phyloP scores from a whole-genome alignment of 2,329 filamentous ascomycete genomes.

The Daldinia sp. region DNA sequence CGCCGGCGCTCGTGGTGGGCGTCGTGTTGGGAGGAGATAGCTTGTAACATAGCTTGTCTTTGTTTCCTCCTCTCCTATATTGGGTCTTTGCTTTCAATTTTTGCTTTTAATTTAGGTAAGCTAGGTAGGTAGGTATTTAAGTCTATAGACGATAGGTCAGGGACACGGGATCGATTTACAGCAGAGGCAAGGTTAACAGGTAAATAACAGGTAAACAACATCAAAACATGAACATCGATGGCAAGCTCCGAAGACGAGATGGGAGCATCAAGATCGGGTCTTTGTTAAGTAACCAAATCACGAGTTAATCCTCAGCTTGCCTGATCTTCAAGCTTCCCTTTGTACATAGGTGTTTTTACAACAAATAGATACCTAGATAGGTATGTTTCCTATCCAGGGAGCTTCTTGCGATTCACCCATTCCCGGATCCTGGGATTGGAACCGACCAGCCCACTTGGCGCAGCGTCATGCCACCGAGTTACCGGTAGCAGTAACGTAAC shows the following conservation, averaged over 20 bases:
- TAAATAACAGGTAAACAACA: too few species aligned
- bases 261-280: constrained; percentile 16
- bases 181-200: neutral
- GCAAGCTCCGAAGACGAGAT: constrained; percentile 25
- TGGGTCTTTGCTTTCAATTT: too few species aligned
- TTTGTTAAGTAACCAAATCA: constrained; percentile 34
- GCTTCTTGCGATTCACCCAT: constrained; percentile 15
- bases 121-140: neutral
- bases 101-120: neutral
- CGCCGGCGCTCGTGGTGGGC: constrained; percentile 37
- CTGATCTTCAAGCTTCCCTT: constrained; percentile 15
- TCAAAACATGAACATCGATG: constrained; percentile 5
- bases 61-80: neutral
- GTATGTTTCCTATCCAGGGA: constrained; percentile 25
- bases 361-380: neutral
- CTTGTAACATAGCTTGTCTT: constrained; percentile 36
- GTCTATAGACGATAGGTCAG: constrained; percentile 1
- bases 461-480: constrained; percentile 23
- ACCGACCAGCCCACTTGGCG: constrained; percentile 7
- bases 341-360: too few species aligned
- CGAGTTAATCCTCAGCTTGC: constrained; percentile 17
- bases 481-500: too few species aligned
- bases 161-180: neutral
- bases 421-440: neutral
- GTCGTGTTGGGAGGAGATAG: constrained; percentile 42